Percentiles rank a stretch among this genome's conserved stretches.
Evolutionary conservation across 2,329 filamentous ascomycete genomes (phyloP).

Genomic region (Paraphaeosphaeria minitans): DNA sequence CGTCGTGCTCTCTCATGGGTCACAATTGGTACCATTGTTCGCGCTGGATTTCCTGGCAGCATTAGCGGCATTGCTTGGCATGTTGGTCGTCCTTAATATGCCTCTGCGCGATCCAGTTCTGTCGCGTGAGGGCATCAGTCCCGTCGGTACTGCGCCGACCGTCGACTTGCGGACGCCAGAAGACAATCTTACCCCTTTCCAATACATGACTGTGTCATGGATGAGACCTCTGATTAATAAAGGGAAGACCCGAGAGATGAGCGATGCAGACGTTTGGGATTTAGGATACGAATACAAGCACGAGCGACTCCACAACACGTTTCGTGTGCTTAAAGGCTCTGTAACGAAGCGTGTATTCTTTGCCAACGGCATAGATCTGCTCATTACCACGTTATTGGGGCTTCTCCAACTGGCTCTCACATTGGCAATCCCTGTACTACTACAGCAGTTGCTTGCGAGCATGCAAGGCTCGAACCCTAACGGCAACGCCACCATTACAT

Average conservation of each 20-base stretch:
- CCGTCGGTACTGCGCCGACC: conserved; percentile 61
- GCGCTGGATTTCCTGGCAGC: conserved; percentile 42
- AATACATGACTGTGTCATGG: conserved; percentile 87
- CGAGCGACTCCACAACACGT: conserved; percentile 71
- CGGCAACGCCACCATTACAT: conserved; percentile 65
- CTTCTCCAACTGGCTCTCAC: conserved; percentile 64
- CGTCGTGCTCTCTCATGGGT: conserved; percentile 34
- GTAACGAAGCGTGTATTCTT: conserved; percentile 71
- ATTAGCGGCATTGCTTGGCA: conserved; percentile 52
- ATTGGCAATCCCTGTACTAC: conserved; percentile 65
- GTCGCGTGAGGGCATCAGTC: conserved; percentile 62
- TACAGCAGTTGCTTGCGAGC: conserved; percentile 72
- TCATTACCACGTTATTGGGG: conserved; percentile 68
- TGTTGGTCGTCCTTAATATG: conserved; percentile 67
- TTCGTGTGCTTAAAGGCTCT: conserved; percentile 73
- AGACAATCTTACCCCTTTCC: conserved; percentile 78
- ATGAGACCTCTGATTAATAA: conserved; percentile 73
- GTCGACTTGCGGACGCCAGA: conserved; percentile 73
- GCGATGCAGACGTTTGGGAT: conserved; percentile 82
- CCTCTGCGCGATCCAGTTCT: conserved; percentile 68
- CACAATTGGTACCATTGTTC: conserved; percentile 37
- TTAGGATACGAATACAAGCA: conserved; percentile 85
- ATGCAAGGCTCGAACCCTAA: conserved; percentile 62
- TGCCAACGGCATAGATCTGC: conserved; percentile 80
- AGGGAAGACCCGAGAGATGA: conserved; percentile 68